Evolutionary conservation across 2,329 filamentous ascomycete genomes (phyloP).

Genomic region (Aspergillus vadensis): DNA sequence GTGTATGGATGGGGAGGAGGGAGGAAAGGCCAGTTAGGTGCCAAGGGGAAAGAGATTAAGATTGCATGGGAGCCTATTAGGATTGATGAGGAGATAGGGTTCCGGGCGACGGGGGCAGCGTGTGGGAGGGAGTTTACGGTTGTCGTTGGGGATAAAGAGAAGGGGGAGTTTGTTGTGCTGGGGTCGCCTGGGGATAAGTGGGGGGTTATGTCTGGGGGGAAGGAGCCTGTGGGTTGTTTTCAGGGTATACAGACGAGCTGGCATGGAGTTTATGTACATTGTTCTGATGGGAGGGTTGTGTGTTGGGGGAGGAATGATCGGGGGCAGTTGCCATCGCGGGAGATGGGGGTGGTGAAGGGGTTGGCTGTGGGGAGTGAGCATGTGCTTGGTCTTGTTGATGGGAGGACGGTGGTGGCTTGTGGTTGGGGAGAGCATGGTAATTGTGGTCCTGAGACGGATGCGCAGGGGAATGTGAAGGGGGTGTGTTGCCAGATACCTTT

Average conservation of each 20-base stretch:
- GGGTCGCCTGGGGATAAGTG: constrained; percentile 70
- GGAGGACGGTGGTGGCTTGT: constrained; percentile 75
- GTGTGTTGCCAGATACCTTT: constrained; percentile 68
- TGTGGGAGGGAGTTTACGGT: constrained; percentile 88
- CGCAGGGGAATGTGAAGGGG: constrained; percentile 67
- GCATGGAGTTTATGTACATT: constrained; percentile 76
- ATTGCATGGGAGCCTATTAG: constrained; percentile 62
- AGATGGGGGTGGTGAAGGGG: constrained; percentile 59
- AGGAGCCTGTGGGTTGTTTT: constrained; percentile 53
- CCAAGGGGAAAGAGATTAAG: constrained; percentile 48
- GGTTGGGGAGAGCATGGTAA: constrained; percentile 99
- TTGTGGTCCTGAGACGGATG: constrained; percentile 70
- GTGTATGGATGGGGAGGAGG: constrained; percentile 88
- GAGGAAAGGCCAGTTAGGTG: constrained; percentile 80
- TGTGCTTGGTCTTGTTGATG: constrained; percentile 68
- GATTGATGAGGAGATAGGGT: constrained; percentile 56
- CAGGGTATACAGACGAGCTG: constrained; percentile 75
- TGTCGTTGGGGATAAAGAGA: constrained; percentile 57
- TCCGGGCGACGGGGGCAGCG: constrained; percentile 66
- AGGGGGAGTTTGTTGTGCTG: constrained; percentile 66
- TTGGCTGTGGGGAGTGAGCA: constrained; percentile 92
- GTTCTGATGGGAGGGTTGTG: constrained; percentile 59
- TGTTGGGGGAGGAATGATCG: constrained; percentile 87
- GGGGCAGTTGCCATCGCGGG: constrained; percentile 71
- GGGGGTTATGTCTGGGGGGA: constrained; percentile 61